Base-by-base conservation (phyloP, 108 stramenopile species). In the Cyclotella sp. region DNA sequence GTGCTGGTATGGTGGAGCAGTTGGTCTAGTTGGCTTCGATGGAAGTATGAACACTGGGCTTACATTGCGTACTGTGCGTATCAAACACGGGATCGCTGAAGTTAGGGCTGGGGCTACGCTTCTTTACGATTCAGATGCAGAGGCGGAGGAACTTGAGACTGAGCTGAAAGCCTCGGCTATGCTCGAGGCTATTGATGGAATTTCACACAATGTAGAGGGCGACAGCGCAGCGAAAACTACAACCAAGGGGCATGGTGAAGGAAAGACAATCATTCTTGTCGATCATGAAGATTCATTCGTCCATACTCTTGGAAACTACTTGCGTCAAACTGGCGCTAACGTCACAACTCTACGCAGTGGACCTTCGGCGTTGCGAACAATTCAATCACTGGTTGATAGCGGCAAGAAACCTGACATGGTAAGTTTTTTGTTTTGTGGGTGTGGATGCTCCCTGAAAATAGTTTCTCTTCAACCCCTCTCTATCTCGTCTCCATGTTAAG, bases 281-380 rank as follows among this genome's bases (percentile, higher is more conserved):
- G 98, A 99, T 76, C 98, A 99, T 78, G 95, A 99, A 75, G 98
- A 99, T 79, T 98, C 97, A 0, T 99, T 99, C 76, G 98, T 99
- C 19, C 98, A 99, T 82, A 99, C 98, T 22, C 89, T 99, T 34
- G 97, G 97, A 40, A 98, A 99, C 75, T 99, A 99, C 73, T 78
- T 99, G 49, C 95, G 98, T 12, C 98, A 99, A 84, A 99, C 97
- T 24, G 97, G 97, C 46, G 98, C 98, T 0, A 83, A 86, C 39
- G 98, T 99, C 24, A 86, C 55, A 70, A 97, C 97, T 12, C 81
- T 97, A 3, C 93, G 98, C 52, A 93, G 90, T 74, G 98, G 98
- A 29, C 90, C 93, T 43, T 88, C 95, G 9, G 89, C 94, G 24
- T 79, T 92, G 26, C 58, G 68, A 15, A 77, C 86, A 15, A 86